Conservation (phyloP, 768 basidiomycete genomes). For the Calocybe indica region DNA sequence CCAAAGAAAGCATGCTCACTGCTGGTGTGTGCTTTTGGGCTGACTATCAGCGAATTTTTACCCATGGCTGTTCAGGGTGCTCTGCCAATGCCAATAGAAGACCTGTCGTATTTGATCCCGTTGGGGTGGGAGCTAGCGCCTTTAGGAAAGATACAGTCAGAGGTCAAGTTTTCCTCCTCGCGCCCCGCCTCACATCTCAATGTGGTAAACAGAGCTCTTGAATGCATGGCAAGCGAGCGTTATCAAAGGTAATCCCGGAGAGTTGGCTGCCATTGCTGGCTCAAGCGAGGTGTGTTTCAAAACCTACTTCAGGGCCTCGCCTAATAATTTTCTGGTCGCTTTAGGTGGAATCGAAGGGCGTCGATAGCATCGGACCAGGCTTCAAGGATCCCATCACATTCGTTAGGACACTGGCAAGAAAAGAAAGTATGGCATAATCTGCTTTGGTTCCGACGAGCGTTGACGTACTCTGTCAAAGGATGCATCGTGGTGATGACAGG, state of each 20-base stretch:
- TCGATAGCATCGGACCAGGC: constrained; percentile 76
- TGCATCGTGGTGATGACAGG: constrained; percentile 83
- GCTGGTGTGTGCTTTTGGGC: constrained; percentile 41
- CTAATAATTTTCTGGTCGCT: background rate
- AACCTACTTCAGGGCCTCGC: background rate
- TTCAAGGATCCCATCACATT: constrained; percentile 72
- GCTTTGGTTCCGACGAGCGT: background rate
- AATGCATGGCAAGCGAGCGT: constrained; percentile 80
- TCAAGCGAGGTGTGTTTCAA: constrained; percentile 55
- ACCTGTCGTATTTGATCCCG: constrained; percentile 87
- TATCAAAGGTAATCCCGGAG: constrained; percentile 92
- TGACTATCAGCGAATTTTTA: background rate
- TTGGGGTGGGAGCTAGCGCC: constrained; percentile 79
- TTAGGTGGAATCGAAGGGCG: constrained; percentile 73
- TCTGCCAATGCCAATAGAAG: constrained; percentile 65
- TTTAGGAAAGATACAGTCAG: constrained; percentile 60
- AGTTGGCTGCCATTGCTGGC: constrained; percentile 75
- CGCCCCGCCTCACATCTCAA: background rate
- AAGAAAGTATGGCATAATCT: constrained; percentile 54
- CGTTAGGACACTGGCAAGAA: constrained; percentile 62
- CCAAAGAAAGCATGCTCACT: constrained; percentile 67
- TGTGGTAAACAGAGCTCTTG: constrained; percentile 46
- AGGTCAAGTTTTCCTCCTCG: constrained; percentile 28
- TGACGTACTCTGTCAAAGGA: constrained; percentile 35
- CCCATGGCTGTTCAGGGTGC: constrained; percentile 22